Percentiles rank a stretch among this genome's conserved stretches.
Conservation (phyloP, 352 stramenopile genomes). For the Globisporangium megalacanthum region DNA sequence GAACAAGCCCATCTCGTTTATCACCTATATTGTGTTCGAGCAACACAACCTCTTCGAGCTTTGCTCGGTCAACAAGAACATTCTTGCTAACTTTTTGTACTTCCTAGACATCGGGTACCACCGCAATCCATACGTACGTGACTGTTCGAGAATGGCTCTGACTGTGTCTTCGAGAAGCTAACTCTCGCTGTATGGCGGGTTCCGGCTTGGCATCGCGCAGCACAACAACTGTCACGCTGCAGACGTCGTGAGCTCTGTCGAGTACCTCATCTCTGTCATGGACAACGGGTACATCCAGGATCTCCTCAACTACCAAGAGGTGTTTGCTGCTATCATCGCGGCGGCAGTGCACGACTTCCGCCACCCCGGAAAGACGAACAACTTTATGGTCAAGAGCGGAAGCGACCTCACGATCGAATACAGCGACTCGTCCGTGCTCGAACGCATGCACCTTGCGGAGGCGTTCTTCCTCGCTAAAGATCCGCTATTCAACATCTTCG, state of each 20-base stretch:
- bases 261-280: constrained; percentile 77
- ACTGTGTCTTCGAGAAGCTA: constrained; percentile 1
- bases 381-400: constrained; percentile 76
- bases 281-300: constrained; percentile 80
- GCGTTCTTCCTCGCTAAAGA: constrained; percentile 72
- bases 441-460: constrained; percentile 83
- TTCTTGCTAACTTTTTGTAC: constrained; percentile 73
- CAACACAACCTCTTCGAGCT: constrained; percentile 78
- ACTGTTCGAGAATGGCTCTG: too few species aligned
- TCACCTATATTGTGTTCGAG: constrained; percentile 82
- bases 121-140: constrained; percentile 71
- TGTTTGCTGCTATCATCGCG: constrained; percentile 74
- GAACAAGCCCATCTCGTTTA: constrained; percentile 74
- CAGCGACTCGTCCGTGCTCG: constrained; percentile 76
- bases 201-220: constrained; percentile 16
- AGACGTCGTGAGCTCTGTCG: constrained; percentile 75
- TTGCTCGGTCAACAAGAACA: constrained; percentile 65
- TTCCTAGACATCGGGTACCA: constrained; percentile 81
- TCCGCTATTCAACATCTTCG: constrained; percentile 72
- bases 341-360: constrained; percentile 83
- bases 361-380: constrained; percentile 82
- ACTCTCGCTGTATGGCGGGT: not conserved
- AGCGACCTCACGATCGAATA: constrained; percentile 77
- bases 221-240: constrained; percentile 79
- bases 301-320: constrained; percentile 72